phyloP scores from a whole-genome alignment of 768 basidiomycete species.

The Crepidotus variabilis region DNA sequence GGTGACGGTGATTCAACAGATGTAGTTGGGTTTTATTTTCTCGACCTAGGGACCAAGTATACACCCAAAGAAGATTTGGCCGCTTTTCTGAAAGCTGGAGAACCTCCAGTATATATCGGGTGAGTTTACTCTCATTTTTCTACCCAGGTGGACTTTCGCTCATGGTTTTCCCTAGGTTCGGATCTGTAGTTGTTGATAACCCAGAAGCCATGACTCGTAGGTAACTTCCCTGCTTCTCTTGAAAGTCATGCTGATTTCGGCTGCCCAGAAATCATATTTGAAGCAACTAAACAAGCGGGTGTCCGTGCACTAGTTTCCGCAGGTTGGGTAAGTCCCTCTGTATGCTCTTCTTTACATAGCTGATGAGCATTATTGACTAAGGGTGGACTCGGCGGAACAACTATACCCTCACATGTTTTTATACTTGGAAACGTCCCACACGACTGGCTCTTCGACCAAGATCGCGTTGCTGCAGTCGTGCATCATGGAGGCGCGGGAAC shows the following conservation, averaged over 20 bases:
- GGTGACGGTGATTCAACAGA: conserved; percentile 30
- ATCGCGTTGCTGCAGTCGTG: conserved; percentile 52
- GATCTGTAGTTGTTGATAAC: conserved; percentile 58
- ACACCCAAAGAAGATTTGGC: conserved; percentile 43
- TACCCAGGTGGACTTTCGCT: background rate
- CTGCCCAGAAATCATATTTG: conserved; percentile 57
- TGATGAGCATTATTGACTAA: conserved; percentile 9
- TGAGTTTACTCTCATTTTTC: conserved; percentile 10
- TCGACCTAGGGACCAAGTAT: conserved; percentile 48
- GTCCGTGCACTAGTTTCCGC: conserved; percentile 60
- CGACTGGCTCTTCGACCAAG: conserved; percentile 62
- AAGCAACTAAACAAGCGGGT: conserved; percentile 50
- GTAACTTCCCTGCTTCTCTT: conserved; percentile 3
- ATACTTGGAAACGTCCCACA: conserved; percentile 67
- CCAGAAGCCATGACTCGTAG: conserved; percentile 47
- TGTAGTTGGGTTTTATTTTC: conserved; percentile 63
- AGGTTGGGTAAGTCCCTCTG: conserved; percentile 43
- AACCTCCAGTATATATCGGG: conserved; percentile 59
- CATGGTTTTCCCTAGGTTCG: conserved; percentile 38
- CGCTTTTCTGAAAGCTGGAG: conserved; percentile 44
- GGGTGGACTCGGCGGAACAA: conserved; percentile 52
- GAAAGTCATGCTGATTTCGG: background rate
- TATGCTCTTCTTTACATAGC: background rate
- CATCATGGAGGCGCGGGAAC: conserved; percentile 70
- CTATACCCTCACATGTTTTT: conserved; percentile 51